These are phyloP conservation scores for Gossypium raimondii DNA, from an alignment of 345 rosid genomes.

Conservation along the genomic window DNA sequence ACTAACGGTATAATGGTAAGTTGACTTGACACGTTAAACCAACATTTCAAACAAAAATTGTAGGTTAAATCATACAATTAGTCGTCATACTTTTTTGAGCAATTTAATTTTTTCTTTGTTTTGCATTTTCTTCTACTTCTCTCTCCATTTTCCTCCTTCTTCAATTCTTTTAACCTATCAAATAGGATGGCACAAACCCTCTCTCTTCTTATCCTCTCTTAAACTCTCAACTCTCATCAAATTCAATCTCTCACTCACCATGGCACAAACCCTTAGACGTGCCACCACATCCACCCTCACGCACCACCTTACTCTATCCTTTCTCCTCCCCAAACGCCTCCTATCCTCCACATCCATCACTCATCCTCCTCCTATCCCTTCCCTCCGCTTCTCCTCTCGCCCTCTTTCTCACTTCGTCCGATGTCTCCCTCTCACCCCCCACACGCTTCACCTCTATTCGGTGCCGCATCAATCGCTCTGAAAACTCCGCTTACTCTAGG, in stretches of 20 bases:
- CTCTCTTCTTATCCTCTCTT: background rate
- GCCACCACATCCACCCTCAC: constrained; percentile 28
- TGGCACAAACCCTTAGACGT: constrained; percentile 66
- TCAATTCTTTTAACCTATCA: too few species aligned
- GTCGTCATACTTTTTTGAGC: too few species aligned
- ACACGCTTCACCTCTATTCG: constrained; percentile 53
- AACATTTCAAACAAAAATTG: too few species aligned
- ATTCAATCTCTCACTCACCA: background rate
- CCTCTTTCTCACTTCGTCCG: constrained; percentile 28
- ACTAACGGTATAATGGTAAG: too few species aligned
- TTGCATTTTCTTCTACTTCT: too few species aligned
- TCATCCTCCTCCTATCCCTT: constrained; percentile 35
- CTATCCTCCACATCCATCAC: constrained; percentile 31
- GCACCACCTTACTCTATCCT: constrained; percentile 39
- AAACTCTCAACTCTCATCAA: background rate
- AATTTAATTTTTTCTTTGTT: too few species aligned
- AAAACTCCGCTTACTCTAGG: constrained; percentile 67
- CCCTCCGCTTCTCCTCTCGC: constrained; percentile 30
- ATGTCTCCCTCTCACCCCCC: constrained; percentile 16
- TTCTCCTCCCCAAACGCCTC: constrained; percentile 38
- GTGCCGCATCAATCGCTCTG: constrained; percentile 69
- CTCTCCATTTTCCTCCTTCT: too few species aligned
- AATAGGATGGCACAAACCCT: constrained; percentile 3
- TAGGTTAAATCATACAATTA: too few species aligned
- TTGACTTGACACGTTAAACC: too few species aligned